Percentiles rank a stretch among this genome's conserved stretches.
Conservation (phyloP, 352 stramenopile species). For the Phytopythium ostracodes region DNA sequence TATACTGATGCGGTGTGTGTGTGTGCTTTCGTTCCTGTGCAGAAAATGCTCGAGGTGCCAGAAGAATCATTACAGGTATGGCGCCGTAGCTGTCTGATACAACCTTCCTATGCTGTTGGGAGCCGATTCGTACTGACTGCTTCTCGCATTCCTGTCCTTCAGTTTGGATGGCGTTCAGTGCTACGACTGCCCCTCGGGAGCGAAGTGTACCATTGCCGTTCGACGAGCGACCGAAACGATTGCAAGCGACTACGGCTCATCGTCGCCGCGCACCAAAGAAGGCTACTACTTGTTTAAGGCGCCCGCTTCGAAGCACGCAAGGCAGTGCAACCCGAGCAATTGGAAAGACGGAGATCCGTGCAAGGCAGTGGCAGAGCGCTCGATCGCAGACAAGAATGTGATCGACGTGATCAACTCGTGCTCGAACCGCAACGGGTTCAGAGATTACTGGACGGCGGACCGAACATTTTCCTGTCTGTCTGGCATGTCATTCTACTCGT, state of each 20-base stretch:
- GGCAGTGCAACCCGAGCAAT: slow-evolving; percentile 24
- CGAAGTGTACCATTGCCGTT: slow-evolving; percentile 44
- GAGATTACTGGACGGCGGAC: slow-evolving; percentile 52
- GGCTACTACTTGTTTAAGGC: slow-evolving; percentile 57
- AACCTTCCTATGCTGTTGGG: background rate
- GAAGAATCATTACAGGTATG: slow-evolving; percentile 48
- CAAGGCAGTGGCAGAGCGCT: slow-evolving; percentile 20
- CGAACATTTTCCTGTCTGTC: slow-evolving; percentile 62
- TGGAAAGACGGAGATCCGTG: slow-evolving; percentile 54
- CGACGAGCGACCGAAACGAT: slow-evolving; percentile 49
- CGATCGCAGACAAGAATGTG: slow-evolving; percentile 12
- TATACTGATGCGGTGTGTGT: slow-evolving; percentile 4
- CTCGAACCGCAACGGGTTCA: slow-evolving; percentile 25
- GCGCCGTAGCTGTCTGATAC: background rate
- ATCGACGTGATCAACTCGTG: slow-evolving; percentile 41
- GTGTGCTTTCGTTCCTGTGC: slow-evolving; percentile 1
- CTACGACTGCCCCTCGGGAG: slow-evolving; percentile 46
- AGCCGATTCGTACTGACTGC: no score
- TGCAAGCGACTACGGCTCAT: slow-evolving; percentile 35
- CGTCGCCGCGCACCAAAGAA: slow-evolving; percentile 45
- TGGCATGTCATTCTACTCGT: slow-evolving; percentile 52
- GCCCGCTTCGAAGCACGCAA: slow-evolving; percentile 31
- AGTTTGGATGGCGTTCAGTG: slow-evolving; percentile 57
- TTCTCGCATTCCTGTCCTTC: no score
- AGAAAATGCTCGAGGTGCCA: slow-evolving; percentile 53